These are phyloP conservation scores for Graphilbum fragrans DNA, from an alignment of 2,329 filamentous ascomycete genomes.

Conservation along the genomic window DNA sequence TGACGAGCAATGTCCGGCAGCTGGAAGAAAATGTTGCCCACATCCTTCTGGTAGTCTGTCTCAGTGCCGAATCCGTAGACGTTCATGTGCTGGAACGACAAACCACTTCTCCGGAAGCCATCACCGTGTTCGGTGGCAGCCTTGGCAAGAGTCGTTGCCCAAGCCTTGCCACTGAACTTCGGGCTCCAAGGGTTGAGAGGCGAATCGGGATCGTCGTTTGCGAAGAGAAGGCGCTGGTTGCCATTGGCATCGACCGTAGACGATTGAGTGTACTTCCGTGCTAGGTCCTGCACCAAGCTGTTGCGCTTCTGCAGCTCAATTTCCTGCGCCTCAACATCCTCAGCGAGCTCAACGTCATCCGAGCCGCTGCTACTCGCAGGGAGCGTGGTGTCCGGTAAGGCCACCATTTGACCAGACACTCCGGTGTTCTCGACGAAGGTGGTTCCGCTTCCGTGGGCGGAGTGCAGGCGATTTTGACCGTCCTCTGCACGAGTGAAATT, in stretches of 20 bases:
- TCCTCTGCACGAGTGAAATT: no score
- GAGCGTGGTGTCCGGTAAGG: no score
- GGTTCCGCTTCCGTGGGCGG: no score
- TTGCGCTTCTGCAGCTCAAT: slow-evolving; percentile 29
- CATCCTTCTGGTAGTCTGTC: slow-evolving; percentile 59
- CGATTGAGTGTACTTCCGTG: slow-evolving; percentile 37
- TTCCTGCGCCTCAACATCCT: no score
- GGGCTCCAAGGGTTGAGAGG: slow-evolving; percentile 31
- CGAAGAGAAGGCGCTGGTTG: slow-evolving; percentile 33
- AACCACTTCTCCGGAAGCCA: slow-evolving; percentile 45
- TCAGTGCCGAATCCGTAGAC: slow-evolving; percentile 54
- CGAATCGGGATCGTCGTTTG: slow-evolving; percentile 23
- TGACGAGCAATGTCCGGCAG: slow-evolving; percentile 27
- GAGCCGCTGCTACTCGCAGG: no score
- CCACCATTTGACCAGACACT: no score
- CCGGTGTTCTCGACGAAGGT: no score
- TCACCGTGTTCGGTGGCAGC: slow-evolving; percentile 37
- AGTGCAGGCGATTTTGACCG: no score
- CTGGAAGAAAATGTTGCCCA: slow-evolving; percentile 47
- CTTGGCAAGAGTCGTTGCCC: slow-evolving; percentile 46
- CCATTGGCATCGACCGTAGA: slow-evolving; percentile 10
- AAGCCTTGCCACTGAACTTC: slow-evolving; percentile 37
- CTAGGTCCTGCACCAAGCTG: slow-evolving; percentile 40
- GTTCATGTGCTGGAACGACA: slow-evolving; percentile 54
- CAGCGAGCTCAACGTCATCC: no score